A percentile compares a stretch with the other conserved stretches of the same genome.
Conservation (phyloP, 192 early-diverging fungal species). For the Fimicolochytrium jonesii region DNA sequence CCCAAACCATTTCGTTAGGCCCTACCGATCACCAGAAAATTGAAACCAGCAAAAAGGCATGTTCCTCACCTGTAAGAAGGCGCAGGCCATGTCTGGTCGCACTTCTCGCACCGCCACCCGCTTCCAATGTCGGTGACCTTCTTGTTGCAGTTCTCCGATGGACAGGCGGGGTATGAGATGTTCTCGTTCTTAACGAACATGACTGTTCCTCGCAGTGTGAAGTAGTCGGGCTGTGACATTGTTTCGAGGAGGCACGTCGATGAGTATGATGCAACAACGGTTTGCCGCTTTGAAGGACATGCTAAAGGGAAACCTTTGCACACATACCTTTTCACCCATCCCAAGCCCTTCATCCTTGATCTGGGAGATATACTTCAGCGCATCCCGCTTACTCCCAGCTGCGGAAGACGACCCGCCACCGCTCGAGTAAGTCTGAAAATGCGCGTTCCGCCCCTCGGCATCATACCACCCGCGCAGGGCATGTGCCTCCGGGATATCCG, state of each 20-base stretch:
- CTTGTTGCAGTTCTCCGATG: conserved; percentile 74
- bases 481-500: conserved; percentile 73
- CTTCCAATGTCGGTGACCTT: conserved; percentile 68
- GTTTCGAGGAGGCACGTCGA: conserved; percentile 14
- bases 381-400: conserved; percentile 29
- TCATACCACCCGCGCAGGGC: conserved; percentile 70
- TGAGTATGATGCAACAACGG: background rate
- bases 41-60: background rate
- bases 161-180: conserved; percentile 84
- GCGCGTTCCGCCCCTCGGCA: conserved; percentile 22
- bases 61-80: conserved; percentile 69
- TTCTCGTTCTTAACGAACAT: conserved; percentile 68
- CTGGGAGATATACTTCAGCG: conserved; percentile 61
- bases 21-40: too few species aligned
- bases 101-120: conserved; percentile 91
- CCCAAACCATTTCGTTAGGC: too few species aligned
- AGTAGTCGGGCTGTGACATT: conserved; percentile 62
- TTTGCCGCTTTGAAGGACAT: background rate
- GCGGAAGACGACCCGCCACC: conserved; percentile 19
- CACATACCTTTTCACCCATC: conserved; percentile 50
- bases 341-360: conserved; percentile 70
- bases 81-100: conserved; percentile 58
- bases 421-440: conserved; percentile 41
- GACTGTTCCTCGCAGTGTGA: conserved; percentile 66
- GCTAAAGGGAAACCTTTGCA: background rate